Evolutionary conservation across 2,329 filamentous ascomycete species (phyloP).

Genomic region (Colletotrichum lindemuthianum): DNA sequence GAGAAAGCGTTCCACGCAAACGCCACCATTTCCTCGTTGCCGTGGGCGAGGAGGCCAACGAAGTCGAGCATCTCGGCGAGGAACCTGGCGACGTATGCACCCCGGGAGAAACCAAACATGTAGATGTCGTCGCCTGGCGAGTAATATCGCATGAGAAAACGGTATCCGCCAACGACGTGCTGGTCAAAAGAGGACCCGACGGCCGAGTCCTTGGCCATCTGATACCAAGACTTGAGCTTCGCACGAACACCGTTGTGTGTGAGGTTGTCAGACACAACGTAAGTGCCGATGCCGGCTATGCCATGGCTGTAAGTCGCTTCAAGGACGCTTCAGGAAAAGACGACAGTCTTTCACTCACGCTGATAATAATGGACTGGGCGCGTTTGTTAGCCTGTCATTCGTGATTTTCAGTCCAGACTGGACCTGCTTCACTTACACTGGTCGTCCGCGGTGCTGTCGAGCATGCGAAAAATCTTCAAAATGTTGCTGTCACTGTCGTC

Average conservation of each 20-base stretch:
- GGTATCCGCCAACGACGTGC: conserved; percentile 85
- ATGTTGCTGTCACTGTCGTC: conserved; percentile 73
- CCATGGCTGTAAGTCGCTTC: neutral
- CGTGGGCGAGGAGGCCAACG: conserved; percentile 80
- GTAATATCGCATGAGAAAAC: conserved; percentile 81
- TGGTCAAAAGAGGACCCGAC: conserved; percentile 83
- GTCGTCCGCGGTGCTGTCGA: conserved; percentile 70
- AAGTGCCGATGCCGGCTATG: conserved; percentile 76
- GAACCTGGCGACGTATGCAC: conserved; percentile 78
- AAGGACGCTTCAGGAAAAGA: neutral
- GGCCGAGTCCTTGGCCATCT: conserved; percentile 81
- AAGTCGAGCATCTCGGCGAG: conserved; percentile 87
- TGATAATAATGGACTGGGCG: conserved; percentile 68
- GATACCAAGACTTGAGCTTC: conserved; percentile 72
- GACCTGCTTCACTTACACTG: conserved; percentile 57
- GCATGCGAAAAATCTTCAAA: conserved; percentile 76
- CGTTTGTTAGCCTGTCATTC: conserved; percentile 1
- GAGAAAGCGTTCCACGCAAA: conserved; percentile 88
- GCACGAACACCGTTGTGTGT: conserved; percentile 66
- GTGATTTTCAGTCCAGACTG: neutral
- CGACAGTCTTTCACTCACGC: conserved; percentile 51
- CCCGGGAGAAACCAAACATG: conserved; percentile 79
- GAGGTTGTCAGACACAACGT: conserved; percentile 69
- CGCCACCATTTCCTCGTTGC: conserved; percentile 85
- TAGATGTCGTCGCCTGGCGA: conserved; percentile 72